Conservation (phyloP, 1,284 basidiomycete genomes). For the Sphaerobolus stellatus region DNA sequence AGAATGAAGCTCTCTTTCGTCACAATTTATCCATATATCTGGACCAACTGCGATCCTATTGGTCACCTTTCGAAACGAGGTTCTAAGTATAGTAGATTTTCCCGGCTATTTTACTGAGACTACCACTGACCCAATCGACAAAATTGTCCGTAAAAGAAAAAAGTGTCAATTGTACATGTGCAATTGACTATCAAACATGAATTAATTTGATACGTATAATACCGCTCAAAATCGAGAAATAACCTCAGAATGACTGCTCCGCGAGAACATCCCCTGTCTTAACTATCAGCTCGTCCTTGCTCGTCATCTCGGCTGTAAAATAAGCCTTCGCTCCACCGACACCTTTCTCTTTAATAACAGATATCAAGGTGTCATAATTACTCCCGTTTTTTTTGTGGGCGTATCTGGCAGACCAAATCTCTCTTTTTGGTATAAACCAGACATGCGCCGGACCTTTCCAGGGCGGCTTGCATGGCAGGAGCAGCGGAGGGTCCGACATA, state of each 20-base stretch:
- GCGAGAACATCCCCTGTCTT: constrained; percentile 51
- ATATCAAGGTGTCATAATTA: constrained; percentile 40
- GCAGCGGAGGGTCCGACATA: constrained; percentile 4
- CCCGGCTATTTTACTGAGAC: too few species aligned
- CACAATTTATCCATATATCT: too few species aligned
- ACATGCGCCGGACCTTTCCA: constrained; percentile 26
- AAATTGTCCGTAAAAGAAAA: too few species aligned
- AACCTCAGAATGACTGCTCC: constrained; percentile 47
- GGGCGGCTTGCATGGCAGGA: not conserved
- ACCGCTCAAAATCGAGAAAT: too few species aligned
- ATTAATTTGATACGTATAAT: too few species aligned
- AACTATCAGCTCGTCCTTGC: constrained; percentile 45
- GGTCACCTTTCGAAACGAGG: too few species aligned
- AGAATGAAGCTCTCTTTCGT: too few species aligned
- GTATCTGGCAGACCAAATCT: constrained; percentile 47
- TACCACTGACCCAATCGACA: too few species aligned
- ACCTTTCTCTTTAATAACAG: constrained; percentile 41
- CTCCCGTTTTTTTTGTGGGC: constrained; percentile 32
- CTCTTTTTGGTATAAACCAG: constrained; percentile 53
- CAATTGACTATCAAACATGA: too few species aligned
- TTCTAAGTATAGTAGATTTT: too few species aligned
- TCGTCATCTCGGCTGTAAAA: constrained; percentile 52
- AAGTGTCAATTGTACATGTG: too few species aligned
- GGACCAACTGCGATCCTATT: too few species aligned
- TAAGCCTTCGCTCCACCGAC: constrained; percentile 52